Conservation (phyloP, 148 eudicot genomes). For the Persicaria maculosa region DNA sequence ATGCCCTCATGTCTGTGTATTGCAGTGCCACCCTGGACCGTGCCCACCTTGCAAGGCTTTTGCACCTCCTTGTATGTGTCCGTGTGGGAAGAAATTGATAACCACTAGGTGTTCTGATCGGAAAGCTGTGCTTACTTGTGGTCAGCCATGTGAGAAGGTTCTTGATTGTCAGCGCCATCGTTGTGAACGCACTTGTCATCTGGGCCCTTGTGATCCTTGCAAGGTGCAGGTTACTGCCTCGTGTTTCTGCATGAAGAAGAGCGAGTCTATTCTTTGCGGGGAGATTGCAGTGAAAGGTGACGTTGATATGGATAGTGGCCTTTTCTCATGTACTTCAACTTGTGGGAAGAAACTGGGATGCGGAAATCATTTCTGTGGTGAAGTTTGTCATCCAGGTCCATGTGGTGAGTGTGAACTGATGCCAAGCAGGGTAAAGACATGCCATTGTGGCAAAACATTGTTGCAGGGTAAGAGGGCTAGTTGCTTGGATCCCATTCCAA, state of each 20-base stretch:
- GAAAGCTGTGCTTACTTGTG: slow-evolving; percentile 70
- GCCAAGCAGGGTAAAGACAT: slow-evolving; percentile 60
- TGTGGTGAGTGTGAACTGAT: slow-evolving; percentile 80
- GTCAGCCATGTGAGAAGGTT: slow-evolving; percentile 61
- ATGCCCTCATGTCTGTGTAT: slow-evolving; percentile 87
- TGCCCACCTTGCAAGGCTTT: slow-evolving; percentile 96
- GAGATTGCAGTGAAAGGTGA: slow-evolving; percentile 78
- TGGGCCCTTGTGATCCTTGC: slow-evolving; percentile 76
- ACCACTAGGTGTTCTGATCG: slow-evolving; percentile 76
- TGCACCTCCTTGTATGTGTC: slow-evolving; percentile 78
- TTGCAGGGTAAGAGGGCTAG: slow-evolving; percentile 44
- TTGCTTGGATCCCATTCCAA: slow-evolving; percentile 79
- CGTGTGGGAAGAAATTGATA: slow-evolving; percentile 73
- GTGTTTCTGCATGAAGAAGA: slow-evolving; percentile 82
- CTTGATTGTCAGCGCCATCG: slow-evolving; percentile 72
- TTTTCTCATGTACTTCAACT: slow-evolving; percentile 56
- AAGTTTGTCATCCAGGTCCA: slow-evolving; percentile 77
- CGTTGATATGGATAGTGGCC: slow-evolving; percentile 47
- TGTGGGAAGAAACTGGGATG: slow-evolving; percentile 62
- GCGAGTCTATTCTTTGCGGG: slow-evolving; percentile 73
- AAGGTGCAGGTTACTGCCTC: slow-evolving; percentile 54
- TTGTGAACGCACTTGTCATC: slow-evolving; percentile 63
- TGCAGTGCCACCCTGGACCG: slow-evolving; percentile 97
- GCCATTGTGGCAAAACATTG: slow-evolving; percentile 78
- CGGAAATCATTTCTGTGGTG: slow-evolving; percentile 65